phyloP scores from a whole-genome alignment of 352 stramenopile species.

The Phytophthora sp. region DNA sequence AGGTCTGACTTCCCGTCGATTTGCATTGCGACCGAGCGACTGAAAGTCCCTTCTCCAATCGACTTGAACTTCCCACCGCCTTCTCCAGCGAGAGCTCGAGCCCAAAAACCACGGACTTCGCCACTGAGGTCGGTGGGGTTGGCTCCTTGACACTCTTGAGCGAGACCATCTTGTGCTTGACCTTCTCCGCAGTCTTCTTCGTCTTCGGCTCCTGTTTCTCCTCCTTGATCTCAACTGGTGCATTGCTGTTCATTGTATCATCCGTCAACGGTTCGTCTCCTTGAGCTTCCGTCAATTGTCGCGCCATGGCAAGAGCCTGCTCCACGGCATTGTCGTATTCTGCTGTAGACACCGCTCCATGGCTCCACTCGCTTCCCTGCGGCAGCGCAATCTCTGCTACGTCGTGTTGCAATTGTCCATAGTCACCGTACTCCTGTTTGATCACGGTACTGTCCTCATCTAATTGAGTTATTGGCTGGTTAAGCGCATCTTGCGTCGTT shows the following conservation, averaged over 20 bases:
- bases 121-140: neutral
- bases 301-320: constrained; percentile 17
- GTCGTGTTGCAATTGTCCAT: neutral
- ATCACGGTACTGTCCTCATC: constrained; percentile 4
- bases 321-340: constrained; percentile 15
- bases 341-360: constrained; percentile 1
- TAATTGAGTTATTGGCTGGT: neutral
- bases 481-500: neutral
- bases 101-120: constrained; percentile 7
- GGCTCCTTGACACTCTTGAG: constrained; percentile 5
- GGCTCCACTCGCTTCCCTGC: constrained; percentile 37
- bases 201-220: neutral
- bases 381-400: constrained; percentile 8
- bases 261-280: constrained; percentile 17
- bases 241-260: constrained; percentile 24
- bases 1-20: neutral
- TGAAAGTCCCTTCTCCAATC: constrained; percentile 6
- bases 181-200: neutral
- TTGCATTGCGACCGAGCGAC: constrained; percentile 9
- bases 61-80: neutral
- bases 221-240: neutral
- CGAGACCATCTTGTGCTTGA: constrained; percentile 12
- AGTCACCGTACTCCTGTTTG: constrained; percentile 5
- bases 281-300: neutral
- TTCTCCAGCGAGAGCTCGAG: neutral